Base-by-base conservation (phyloP, 202 grass and related monocot species). In the Dendrocalamus latiflorus region DNA sequence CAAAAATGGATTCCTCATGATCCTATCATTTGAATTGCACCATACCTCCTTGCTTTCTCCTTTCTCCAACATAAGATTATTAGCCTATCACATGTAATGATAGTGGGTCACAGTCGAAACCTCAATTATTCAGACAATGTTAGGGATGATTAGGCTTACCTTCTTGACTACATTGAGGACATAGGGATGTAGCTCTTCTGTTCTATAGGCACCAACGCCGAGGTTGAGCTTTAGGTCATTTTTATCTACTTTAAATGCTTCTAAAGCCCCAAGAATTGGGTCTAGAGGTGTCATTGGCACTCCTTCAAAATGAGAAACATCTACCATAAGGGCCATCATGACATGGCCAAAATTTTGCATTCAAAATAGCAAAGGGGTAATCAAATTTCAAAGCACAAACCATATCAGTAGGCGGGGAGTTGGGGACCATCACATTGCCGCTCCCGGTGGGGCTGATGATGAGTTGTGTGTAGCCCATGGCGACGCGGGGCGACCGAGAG, bases 21-120 rank as follows among this genome's bases (percentile, higher is more conserved):
- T 59, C 49, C 3, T 56, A 44, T 30, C 28, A 30, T 30, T 30
- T 30, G 28, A 30, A 30, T 30, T 30, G 28, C 28, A 30, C 18
- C 68, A 16, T 89, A 98, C 95, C 90, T 98, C 95, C 65, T 98
- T 98, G 91, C 91, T 93, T 51, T 98, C 95, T 84, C 91, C 95
- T 85, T 88, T 93, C 79, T 95, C 95, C 83, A 98, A 60, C 95
- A 98, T 98, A 67, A 98, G 91, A 20, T 85, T 90, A 77, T 98
- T 93, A 50, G 89, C 95, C 95, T 95, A 68, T 24, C 30, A 75
- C 25, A 68, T 67, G 54, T 1, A 78, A 36, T 57, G 79, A 53
- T 37, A 78, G 20, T 42, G 47, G 1, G 43, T 90, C 18, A 84
- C 50, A 83, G 66, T 2, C 49, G 13, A 58, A 79, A 83, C 9